Percentiles rank a stretch among this genome's conserved stretches.
These are phyloP conservation scores for Candida andamanensis DNA, from an alignment of 805 yeast species.

Conservation along the genomic window DNA sequence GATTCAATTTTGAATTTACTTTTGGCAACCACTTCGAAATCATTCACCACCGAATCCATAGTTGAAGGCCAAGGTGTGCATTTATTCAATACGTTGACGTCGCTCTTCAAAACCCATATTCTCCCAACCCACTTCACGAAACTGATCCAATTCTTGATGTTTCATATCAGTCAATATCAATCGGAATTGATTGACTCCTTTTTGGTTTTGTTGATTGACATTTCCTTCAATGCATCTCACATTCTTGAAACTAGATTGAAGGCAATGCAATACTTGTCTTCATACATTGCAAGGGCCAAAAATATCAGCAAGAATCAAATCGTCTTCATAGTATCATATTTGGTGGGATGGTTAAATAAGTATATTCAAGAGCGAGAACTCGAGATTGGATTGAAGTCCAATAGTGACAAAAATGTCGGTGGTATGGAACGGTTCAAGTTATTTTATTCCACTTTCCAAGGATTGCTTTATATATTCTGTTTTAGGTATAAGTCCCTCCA, in stretches of 20 bases:
- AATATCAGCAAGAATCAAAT: constrained; percentile 67
- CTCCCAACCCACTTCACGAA: constrained; percentile 90
- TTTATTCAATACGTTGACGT: constrained; percentile 66
- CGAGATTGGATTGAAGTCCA: constrained; percentile 45
- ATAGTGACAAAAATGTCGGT: constrained; percentile 24
- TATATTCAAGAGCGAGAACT: constrained; percentile 80
- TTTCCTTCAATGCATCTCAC: constrained; percentile 68
- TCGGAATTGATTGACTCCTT: constrained; percentile 82
- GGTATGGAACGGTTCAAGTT: constrained; percentile 91
- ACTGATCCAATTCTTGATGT: constrained; percentile 79
- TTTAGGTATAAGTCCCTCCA: constrained; percentile 64
- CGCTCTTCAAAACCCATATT: constrained; percentile 75
- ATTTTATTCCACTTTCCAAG: constrained; percentile 88
- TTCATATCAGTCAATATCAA: constrained; percentile 75
- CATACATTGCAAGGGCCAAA: constrained; percentile 84
- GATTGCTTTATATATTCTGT: constrained; percentile 85
- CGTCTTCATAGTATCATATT: constrained; percentile 73
- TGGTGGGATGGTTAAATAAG: constrained; percentile 77
- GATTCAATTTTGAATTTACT: constrained; percentile 64
- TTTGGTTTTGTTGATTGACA: constrained; percentile 74
- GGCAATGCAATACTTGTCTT: constrained; percentile 87
- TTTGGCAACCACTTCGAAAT: constrained; percentile 43
- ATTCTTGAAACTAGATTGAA: constrained; percentile 73
- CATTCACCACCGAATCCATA: constrained; percentile 38
- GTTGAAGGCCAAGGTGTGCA: constrained; percentile 60